phyloP scores from a whole-genome alignment of 768 basidiomycete genomes.

The Auriscalpium vulgare region DNA sequence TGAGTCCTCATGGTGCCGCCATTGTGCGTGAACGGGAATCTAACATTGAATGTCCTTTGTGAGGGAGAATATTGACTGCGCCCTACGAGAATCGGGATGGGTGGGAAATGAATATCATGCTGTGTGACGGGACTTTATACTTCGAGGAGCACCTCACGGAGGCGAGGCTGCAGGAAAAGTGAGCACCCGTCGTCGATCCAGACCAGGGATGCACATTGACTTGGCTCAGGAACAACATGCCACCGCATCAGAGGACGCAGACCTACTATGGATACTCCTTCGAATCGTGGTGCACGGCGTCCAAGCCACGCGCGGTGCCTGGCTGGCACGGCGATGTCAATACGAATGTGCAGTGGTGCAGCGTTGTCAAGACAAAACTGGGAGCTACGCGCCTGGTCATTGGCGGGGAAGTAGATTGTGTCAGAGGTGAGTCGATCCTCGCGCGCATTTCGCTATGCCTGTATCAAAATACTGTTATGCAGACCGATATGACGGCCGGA shows the following conservation, averaged over 20 bases:
- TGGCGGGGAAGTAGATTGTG: slow-evolving; percentile 90
- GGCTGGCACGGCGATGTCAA: slow-evolving; percentile 81
- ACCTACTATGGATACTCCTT: slow-evolving; percentile 86
- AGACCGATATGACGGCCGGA: slow-evolving; percentile 55
- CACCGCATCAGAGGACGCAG: slow-evolving; percentile 53
- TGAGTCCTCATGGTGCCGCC: slow-evolving; percentile 26
- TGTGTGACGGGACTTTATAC: slow-evolving; percentile 58
- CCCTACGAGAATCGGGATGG: slow-evolving; percentile 77
- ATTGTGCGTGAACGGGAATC: background rate
- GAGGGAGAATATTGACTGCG: slow-evolving; percentile 68
- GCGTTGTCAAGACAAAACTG: slow-evolving; percentile 79
- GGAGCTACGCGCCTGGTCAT: slow-evolving; percentile 65
- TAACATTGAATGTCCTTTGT: slow-evolving; percentile 14
- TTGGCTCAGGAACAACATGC: slow-evolving; percentile 49
- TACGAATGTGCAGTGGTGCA: slow-evolving; percentile 88
- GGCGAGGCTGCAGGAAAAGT: slow-evolving; percentile 58
- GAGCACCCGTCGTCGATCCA: slow-evolving; percentile 15
- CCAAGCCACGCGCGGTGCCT: slow-evolving; percentile 18
- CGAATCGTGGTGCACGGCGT: slow-evolving; percentile 75
- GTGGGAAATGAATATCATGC: slow-evolving; percentile 86
- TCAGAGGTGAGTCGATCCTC: slow-evolving; percentile 48
- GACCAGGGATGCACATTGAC: background rate
- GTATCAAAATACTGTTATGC: background rate
- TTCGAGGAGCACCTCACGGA: slow-evolving; percentile 67
- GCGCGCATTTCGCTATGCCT: too few species aligned